Evolutionary conservation across 2,329 filamentous ascomycete genomes (phyloP), one percentile per base, ranked within the genome.

Genomic region (Mycosphaerella sp.): DNA sequence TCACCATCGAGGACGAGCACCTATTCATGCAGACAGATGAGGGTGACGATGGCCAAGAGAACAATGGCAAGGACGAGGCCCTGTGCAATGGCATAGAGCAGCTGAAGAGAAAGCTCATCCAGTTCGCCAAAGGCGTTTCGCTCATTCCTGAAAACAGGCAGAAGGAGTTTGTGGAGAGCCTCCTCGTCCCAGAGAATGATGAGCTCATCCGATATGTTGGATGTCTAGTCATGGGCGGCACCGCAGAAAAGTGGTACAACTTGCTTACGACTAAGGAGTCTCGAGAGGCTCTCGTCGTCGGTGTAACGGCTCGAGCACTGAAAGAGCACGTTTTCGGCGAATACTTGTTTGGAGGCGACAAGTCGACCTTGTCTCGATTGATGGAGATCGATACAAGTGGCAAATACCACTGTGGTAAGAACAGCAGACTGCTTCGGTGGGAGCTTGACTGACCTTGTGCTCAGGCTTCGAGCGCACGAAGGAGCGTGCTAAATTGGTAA

Each of bases 391-490:
- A 75, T 49, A 58, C 67, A 27, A 37, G 32, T 25, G 62, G 68
- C n/a, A 65, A 66, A 62, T 49, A 69, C 60, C 59, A 68, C 66
- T 65, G 74, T 69, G 72, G 64, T 66, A 41, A 49, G 60, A 45
- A 3, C 7, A 4, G 14, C 28, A 17, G 8, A n/a, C n/a, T 6
- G 1, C 12, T 30, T 39, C 16, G 7, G 6, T 16, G 17, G n/a
- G 28, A 13, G n/a, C 18, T 14, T 18, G 13, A 42, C 48, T 60
- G 39, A 59, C 37, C 16, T n/a, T 17, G 16, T 9, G 43, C 9
- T 5, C 41, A 66, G 64, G 64, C 1, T 66, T 66, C 45, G 25
- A 43, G 9, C 61, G 65, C n/a, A 60, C 61, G 8, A 41, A 53
- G 25, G 16, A 54, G 12, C 58, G 63, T 8, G 63, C 62, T 17